Percentiles rank a stretch among this genome's conserved stretches.
These are phyloP conservation scores for Ophiostoma perfectum DNA, from an alignment of 2,329 filamentous ascomycete species.

Conservation along the genomic window DNA sequence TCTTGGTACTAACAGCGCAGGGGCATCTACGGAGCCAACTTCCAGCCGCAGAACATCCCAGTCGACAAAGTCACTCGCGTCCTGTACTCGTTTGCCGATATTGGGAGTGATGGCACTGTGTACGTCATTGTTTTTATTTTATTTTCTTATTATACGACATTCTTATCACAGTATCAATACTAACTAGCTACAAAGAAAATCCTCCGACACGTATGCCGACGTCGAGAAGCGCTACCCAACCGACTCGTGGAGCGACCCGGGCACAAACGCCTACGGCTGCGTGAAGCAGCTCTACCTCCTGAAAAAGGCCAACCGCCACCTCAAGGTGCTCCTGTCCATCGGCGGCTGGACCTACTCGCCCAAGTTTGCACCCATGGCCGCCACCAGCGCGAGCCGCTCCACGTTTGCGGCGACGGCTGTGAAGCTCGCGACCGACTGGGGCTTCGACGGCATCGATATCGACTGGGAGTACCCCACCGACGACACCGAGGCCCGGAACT, in stretches of 20 bases:
- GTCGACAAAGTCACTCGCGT: conserved; percentile 46
- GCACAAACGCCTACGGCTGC: conserved; percentile 73
- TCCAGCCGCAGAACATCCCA: background rate
- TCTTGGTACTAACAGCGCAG: conserved; percentile 52
- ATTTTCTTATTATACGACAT: no score
- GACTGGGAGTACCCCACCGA: conserved; percentile 40
- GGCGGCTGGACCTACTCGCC: conserved; percentile 79
- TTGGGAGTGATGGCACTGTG: background rate
- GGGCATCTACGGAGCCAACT: conserved; percentile 7
- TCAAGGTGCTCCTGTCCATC: conserved; percentile 75
- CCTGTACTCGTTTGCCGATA: conserved; percentile 1
- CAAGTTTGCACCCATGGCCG: conserved; percentile 59
- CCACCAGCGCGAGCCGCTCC: conserved; percentile 54
- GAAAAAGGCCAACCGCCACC: conserved; percentile 69
- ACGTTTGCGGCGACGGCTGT: conserved; percentile 67
- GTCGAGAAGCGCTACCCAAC: conserved; percentile 64
- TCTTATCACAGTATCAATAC: conserved; percentile 42
- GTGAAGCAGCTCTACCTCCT: conserved; percentile 72
- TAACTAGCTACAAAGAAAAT: conserved; percentile 21
- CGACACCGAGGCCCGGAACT: conserved; percentile 39
- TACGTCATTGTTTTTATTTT: background rate
- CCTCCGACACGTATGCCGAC: conserved; percentile 67
- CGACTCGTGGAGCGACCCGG: conserved; percentile 61
- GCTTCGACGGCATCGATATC: conserved; percentile 40
- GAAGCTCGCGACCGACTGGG: conserved; percentile 65